Base-by-base conservation (phyloP, 2,329 filamentous ascomycete species). In the Neoarthrinium moseri region DNA sequence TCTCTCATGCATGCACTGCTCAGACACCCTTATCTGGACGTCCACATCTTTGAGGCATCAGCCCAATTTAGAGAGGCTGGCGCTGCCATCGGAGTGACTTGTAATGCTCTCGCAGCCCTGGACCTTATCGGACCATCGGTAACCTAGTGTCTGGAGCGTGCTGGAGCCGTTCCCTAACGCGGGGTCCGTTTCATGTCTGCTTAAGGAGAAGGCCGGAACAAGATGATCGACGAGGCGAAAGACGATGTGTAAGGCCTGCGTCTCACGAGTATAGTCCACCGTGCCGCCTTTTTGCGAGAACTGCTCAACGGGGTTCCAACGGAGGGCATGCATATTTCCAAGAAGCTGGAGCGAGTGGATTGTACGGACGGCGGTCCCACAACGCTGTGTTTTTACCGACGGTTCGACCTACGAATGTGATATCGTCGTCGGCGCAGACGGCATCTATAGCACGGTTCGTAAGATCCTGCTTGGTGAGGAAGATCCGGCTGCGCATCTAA, bases 221-320 rank as follows among this genome's bases (percentile, higher is more conserved):
- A n/a, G 6, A 18, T 33, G 6, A 23, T 47, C 11, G 45, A 51
- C 8, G 54, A 55, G 23, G 32, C 40, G 8, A 47, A 53, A 10
- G 29, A 45, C 27, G 23, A 4, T 12, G n/a, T 20, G 21, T 24
- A 21, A 5, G 34, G 23, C 0, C 30, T 48, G 18, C 50, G 45
- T 10, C 26, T 56, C 8, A 56, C 48, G 1, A 51, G 45, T 26
- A 54, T 57, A 10, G 49, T 57, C 2, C 51, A 55, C 29, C 47
- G 51, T 5, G 55, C 52, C 2, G 41, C 51, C 0, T 55, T 48
- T 4, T 18, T 60, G 5, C 45, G 45, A 8, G 46, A 59, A 38
- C 30, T 59, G 3, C 43, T 56, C 1, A 50, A 52, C 4, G 24
- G 44, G 2, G 34, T 56, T 1, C 52, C 57, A 1, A 3, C n/a